Conservation (phyloP, 2,329 filamentous ascomycete genomes). For the Helicocarpus griseus region DNA sequence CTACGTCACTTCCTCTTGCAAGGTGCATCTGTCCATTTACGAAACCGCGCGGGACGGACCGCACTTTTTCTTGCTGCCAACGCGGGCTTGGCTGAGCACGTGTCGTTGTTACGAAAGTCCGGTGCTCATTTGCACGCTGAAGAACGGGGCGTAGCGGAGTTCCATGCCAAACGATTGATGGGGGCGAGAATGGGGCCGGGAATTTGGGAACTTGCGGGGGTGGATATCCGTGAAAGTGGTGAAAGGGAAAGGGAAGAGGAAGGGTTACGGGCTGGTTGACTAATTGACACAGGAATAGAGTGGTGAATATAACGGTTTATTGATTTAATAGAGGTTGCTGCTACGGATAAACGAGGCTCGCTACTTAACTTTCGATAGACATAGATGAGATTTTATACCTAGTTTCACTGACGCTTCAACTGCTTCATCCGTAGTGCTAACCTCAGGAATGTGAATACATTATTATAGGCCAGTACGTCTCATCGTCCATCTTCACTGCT, state of each 20-base stretch:
- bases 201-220: constrained; percentile 27
- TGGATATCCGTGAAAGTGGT: constrained; percentile 16
- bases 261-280: no score
- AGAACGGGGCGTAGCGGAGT: constrained; percentile 44
- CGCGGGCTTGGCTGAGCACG: constrained; percentile 46
- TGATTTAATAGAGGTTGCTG: neutral
- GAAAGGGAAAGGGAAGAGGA: neutral
- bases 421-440: no score
- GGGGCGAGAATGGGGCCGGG: constrained; percentile 25
- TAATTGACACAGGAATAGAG: neutral
- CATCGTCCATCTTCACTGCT: no score
- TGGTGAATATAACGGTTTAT: neutral
- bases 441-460: no score
- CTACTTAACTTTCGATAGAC: no score
- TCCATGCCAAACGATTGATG: constrained; percentile 35
- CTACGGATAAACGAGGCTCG: no score
- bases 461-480: no score
- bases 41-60: constrained; percentile 48
- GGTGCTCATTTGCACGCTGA: constrained; percentile 52
- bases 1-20: constrained; percentile 47
- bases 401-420: no score
- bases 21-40: constrained; percentile 50
- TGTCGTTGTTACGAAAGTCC: constrained; percentile 44
- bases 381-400: no score
- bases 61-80: constrained; percentile 51